phyloP scores from a whole-genome alignment of 139 green algal genomes.

The Astrephomene gubernaculifera region DNA sequence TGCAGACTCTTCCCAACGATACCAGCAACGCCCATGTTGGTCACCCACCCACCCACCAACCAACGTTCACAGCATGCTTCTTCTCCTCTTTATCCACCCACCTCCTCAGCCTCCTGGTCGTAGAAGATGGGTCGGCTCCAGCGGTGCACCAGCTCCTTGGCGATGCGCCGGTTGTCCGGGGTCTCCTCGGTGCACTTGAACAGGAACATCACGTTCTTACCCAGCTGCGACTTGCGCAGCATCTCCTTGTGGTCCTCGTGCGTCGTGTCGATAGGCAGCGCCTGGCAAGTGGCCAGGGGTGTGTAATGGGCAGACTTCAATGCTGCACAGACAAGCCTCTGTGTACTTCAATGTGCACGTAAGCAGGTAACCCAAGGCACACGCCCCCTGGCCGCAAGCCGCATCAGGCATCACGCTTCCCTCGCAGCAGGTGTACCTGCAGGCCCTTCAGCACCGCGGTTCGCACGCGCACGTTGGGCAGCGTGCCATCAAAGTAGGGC shows the following conservation, averaged over 20 bases:
- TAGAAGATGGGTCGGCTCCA: conserved; percentile 55
- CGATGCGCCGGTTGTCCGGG: conserved; percentile 52
- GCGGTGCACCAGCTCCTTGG: conserved; percentile 61
- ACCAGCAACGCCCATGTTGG: no score
- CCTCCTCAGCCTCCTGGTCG: conserved; percentile 37
- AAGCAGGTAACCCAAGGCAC: no score
- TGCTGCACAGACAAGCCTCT: no score
- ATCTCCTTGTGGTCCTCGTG: conserved; percentile 58
- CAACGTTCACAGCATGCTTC: no score
- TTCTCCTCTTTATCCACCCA: no score
- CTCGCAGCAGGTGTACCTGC: conserved; percentile 28
- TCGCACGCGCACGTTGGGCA: conserved; percentile 59
- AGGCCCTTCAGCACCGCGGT: conserved; percentile 44
- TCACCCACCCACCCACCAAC: no score
- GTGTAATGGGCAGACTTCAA: no score
- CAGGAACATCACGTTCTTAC: conserved; percentile 64
- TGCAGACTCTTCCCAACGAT: no score
- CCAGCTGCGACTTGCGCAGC: conserved; percentile 56
- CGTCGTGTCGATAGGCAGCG: conserved; percentile 62
- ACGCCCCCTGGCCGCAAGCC: no score
- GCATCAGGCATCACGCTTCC: background rate
- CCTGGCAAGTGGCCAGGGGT: conserved; percentile 25
- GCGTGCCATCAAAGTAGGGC: conserved; percentile 63
- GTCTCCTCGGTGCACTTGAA: conserved; percentile 58
- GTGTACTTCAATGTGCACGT: no score